A percentile compares a stretch with the other conserved stretches of the same genome.
Conservation (phyloP, 2,329 filamentous ascomycete genomes). For the Calonectria pauciramosa region DNA sequence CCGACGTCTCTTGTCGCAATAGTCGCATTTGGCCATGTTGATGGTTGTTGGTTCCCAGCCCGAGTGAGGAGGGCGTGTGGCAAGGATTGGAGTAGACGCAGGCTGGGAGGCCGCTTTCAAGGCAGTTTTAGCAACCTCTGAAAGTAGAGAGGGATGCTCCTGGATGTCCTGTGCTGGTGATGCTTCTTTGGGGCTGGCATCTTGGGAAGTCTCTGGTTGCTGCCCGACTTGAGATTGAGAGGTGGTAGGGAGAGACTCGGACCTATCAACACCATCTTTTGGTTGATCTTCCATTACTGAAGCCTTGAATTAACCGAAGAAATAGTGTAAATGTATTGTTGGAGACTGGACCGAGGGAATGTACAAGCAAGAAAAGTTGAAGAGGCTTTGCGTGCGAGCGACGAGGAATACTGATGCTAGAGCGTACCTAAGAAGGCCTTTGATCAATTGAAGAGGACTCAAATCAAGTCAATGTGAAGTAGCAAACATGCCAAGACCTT, state of each 20-base stretch:
- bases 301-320: neutral
- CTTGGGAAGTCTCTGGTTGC: neutral
- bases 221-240: neutral
- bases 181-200: neutral
- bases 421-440: neutral
- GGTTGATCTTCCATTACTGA: neutral
- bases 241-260: neutral
- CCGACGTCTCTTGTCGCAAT: slow-evolving; percentile 19
- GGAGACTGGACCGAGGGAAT: neutral
- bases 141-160: neutral
- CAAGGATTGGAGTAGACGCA: neutral
- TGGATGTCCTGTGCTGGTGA: neutral
- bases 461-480: neutral
- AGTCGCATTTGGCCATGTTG: slow-evolving; percentile 32
- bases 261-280: neutral
- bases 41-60: slow-evolving; percentile 28
- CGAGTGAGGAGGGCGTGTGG: slow-evolving; percentile 10
- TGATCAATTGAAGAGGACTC: neutral
- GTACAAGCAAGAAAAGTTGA: neutral
- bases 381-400: neutral
- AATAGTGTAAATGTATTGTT: neutral
- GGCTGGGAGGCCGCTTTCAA: neutral
- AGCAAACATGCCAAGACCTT: neutral
- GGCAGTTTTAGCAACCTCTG: too few relatives aligned
- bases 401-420: too few relatives aligned